These are phyloP conservation scores for Ascoidea asiatica DNA, from an alignment of 805 yeast genomes.

Conservation along the genomic window DNA sequence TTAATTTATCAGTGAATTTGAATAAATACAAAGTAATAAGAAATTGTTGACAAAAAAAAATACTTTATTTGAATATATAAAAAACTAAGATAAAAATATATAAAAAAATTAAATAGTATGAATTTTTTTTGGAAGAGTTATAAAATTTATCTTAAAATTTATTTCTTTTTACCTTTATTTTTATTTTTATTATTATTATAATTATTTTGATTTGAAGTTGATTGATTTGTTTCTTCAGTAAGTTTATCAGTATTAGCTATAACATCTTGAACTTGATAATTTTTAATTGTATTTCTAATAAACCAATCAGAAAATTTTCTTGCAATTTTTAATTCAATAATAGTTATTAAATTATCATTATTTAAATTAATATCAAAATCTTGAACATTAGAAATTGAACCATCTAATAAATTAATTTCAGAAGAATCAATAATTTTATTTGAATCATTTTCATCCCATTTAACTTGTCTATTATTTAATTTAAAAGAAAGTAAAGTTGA, in stretches of 20 bases:
- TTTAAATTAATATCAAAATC: constrained; percentile 30
- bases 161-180: neutral
- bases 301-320: constrained; percentile 38
- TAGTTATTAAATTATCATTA: constrained; percentile 25
- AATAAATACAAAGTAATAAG: no score
- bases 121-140: no score
- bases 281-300: constrained; percentile 30
- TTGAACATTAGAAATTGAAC: constrained; percentile 25
- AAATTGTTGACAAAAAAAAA: no score
- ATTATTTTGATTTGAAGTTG: neutral
- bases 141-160: neutral
- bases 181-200: neutral
- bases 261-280: constrained; percentile 29
- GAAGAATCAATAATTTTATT: neutral
- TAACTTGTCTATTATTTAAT: constrained; percentile 29
- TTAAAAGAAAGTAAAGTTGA: constrained; percentile 29
- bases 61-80: neutral
- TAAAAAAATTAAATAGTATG: neutral
- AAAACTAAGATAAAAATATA: no score
- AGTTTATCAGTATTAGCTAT: constrained; percentile 16
- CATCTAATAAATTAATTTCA: constrained; percentile 19
- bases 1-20: no score
- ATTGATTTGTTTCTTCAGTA: constrained; percentile 1
- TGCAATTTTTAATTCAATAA: constrained; percentile 29
- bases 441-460: constrained; percentile 24